These are phyloP conservation scores for Lactarius pseudohatsudake DNA, from an alignment of 768 basidiomycete species.

Conservation along the genomic window DNA sequence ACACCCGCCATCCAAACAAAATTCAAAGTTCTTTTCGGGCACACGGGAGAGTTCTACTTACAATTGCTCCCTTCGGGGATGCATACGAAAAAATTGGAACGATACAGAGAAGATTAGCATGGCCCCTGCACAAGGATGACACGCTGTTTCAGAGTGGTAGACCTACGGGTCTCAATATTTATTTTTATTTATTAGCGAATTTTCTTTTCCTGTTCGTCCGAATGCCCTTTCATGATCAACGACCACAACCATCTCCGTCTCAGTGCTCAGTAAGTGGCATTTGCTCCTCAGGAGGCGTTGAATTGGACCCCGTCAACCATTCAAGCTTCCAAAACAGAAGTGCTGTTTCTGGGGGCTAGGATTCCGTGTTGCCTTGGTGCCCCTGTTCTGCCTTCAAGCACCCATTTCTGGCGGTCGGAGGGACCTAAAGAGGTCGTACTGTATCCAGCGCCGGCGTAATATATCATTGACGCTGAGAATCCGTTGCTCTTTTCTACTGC, in stretches of 20 bases:
- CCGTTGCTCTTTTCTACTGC: neutral
- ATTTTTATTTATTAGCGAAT: constrained; percentile 28
- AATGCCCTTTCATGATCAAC: no score
- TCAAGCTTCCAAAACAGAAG: neutral
- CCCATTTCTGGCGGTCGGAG: neutral
- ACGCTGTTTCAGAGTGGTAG: constrained; percentile 96
- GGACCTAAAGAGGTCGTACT: neutral
- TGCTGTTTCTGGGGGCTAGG: neutral
- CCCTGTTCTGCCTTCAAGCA: neutral
- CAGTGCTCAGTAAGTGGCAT: no score
- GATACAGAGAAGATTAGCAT: constrained; percentile 99
- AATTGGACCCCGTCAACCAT: no score
- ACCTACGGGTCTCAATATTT: constrained; percentile 47
- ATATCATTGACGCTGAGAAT: neutral
- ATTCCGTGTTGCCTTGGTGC: neutral
- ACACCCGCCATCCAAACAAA: neutral
- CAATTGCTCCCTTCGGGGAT: constrained; percentile 71
- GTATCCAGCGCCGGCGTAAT: neutral
- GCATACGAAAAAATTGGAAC: constrained; percentile 99
- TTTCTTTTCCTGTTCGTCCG: neutral
- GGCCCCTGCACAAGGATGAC: constrained; percentile 99
- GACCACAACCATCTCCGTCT: no score
- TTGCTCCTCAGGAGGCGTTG: no score
- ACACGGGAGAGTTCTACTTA: no score
- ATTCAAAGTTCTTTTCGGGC: neutral